Base-by-base conservation (phyloP, 164 flowering plant genomes). In the Aristolochia contorta region DNA sequence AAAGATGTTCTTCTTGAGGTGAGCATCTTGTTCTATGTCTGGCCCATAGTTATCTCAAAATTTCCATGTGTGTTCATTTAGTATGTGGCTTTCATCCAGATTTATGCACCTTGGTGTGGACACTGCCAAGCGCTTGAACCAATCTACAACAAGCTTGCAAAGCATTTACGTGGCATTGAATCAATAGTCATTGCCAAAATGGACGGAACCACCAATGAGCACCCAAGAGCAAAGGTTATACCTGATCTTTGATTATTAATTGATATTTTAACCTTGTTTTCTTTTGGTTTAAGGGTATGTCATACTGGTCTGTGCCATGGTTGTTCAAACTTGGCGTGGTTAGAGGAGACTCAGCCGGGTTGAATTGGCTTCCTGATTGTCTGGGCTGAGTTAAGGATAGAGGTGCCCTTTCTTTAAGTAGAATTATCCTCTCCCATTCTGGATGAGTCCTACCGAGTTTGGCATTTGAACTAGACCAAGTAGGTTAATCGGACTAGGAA, bases 1-100 rank as follows among this genome's bases (percentile, higher is more conserved):
- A 94, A 94, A 74, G 99, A 94, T 76, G 99, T 94, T 60, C 93
- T 94, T 74, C 92, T 94, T 49, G 95, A 94, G 99, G 97, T 94
- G 80, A 62, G 18, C 10, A 43, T 20, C 51, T 22, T 12, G 18
- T 22, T 21, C 56, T 22, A 10, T 53, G 20, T 23, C 56, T 51
- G 20, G 10, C 32, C n/a, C 13, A 37, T 3, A 37, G 43, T 37
- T 10, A 4, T 37, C 43, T 37, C 43, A 37, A 37, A 3, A 37
- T 37, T 37, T 37, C 43, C 43, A 37, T 37, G 43, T 6, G 6
- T 19, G 58, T 19, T 62, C 12, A 54, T 68, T 56, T 16, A 23
- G 46, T 66, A 10, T 9, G 19, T 60, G 55, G 21, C 54, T 60
- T 46, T 48, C 25, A 46, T 54, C 47, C 75, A 94, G 99, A 80